Evolutionary conservation across 768 basidiomycete species (phyloP), one percentile per base, ranked within the genome.

Genomic region (Mycena haematopus): DNA sequence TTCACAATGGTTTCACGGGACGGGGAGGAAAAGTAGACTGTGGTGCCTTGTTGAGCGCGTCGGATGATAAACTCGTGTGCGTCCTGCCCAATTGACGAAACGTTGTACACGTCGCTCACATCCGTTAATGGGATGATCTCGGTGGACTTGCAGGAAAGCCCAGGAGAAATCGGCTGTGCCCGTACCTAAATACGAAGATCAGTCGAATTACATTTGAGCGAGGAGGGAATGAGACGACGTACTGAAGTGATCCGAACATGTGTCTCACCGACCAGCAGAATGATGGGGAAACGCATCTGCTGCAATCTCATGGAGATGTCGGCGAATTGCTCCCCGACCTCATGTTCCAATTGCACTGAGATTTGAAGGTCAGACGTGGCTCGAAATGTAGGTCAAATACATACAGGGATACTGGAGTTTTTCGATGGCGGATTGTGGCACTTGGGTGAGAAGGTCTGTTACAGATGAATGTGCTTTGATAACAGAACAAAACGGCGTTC

Each of bases 91-190:
- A 88, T 90, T 2, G 88, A 66, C 29, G 65, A 85, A 22, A 94
- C 86, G 47, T 90, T 91, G 75, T 93, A 91, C 1, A 93, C 85
- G 68, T 97, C 95, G 75, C 92, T 93, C 65, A 97, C 84, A 62
- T 96, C 94, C 4, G 83, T 76, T 25, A 95, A 75, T 7, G 86
- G 83, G 56, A 96, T 87, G 56, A 96, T 86, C 69, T 97, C 95
- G 1, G 89, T 91, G 2, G 91, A 86, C 76, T 87, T 86, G 75
- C 91, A 91, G 11, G 86, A 82, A 52, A 93, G 75, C 0, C 79
- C 77, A 1, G 89, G 84, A 5, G 88, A 90, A 46, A 95, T 84
- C 9, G 85, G 79, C 67, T 85, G 82, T n/a, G 92, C 85, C 70
- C 89, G 91, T 66, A 85, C 81, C 87, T 91, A 67, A 25, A 52